Conservation (phyloP, 331 rosid species). For the Prunus yedoensis region DNA sequence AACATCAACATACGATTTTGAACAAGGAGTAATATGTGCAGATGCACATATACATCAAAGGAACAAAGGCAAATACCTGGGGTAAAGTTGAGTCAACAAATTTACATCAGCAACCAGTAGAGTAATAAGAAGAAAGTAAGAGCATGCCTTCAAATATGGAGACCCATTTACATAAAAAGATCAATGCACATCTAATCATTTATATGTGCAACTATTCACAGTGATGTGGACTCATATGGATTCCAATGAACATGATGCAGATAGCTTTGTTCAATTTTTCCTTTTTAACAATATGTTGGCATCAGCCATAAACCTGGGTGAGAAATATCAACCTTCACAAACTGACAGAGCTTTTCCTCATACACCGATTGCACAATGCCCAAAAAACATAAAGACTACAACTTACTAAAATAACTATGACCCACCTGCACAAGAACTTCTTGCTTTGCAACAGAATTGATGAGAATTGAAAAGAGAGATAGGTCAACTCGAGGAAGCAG, state of each 20-base stretch:
- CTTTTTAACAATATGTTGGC: not conserved
- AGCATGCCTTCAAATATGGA: not conserved
- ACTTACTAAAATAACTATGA: constrained; percentile 8
- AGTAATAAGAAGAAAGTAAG: constrained; percentile 3
- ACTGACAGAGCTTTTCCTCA: not conserved
- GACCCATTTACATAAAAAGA: not conserved
- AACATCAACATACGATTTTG: constrained; percentile 81
- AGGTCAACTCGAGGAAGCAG: constrained; percentile 82
- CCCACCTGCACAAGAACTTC: constrained; percentile 94
- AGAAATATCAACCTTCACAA: not conserved
- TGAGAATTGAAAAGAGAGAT: constrained; percentile 87
- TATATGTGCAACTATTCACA: not conserved
- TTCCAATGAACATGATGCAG: not conserved
- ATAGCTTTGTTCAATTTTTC: not conserved
- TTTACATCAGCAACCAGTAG: not conserved
- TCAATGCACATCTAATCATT: not conserved
- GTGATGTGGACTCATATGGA: not conserved
- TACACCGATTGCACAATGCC: constrained; percentile 9
- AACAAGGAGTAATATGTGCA: constrained; percentile 96
- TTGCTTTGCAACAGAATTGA: constrained; percentile 66
- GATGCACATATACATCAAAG: constrained; percentile 96
- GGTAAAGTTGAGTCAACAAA: constrained; percentile 20
- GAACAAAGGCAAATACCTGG: constrained; percentile 86
- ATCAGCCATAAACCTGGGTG: not conserved
- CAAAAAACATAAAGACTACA: constrained; percentile 6